Conservation (phyloP, 257 asterid genomes). For the Eucommia ulmoides region DNA sequence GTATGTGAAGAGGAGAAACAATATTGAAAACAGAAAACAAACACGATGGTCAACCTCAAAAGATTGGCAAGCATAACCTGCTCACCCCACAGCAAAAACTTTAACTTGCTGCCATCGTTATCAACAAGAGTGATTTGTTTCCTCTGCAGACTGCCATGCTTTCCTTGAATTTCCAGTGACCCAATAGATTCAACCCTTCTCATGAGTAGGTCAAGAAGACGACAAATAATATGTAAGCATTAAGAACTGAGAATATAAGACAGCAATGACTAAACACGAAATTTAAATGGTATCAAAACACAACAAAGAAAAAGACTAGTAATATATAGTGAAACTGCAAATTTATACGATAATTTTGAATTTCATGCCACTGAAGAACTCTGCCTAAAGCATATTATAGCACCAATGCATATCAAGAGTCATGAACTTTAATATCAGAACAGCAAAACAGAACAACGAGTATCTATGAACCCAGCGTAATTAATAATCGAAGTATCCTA, state of each 20-base stretch:
- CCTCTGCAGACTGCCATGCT: slow-evolving; percentile 42
- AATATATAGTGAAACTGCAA: slow-evolving; percentile 4
- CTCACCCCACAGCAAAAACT: slow-evolving; percentile 80
- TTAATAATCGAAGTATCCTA: slow-evolving; percentile 17
- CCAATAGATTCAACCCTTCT: slow-evolving; percentile 76
- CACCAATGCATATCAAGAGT: too few relatives aligned
- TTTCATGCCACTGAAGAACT: too few relatives aligned
- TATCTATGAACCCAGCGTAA: too few relatives aligned
- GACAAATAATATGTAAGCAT: background rate
- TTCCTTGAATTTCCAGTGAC: slow-evolving; percentile 55
- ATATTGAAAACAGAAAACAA: slow-evolving; percentile 1
- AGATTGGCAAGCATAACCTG: slow-evolving; percentile 66
- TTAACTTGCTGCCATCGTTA: slow-evolving; percentile 48
- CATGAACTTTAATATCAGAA: too few relatives aligned
- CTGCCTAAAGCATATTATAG: too few relatives aligned
- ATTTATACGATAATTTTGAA: too few relatives aligned
- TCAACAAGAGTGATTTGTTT: slow-evolving; percentile 73
- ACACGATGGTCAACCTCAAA: slow-evolving; percentile 42
- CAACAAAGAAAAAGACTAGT: background rate
- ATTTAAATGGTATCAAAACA: background rate
- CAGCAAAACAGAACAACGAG: too few relatives aligned
- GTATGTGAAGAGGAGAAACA: slow-evolving; percentile 1
- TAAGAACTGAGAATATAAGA: slow-evolving; percentile 1
- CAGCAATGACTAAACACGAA: background rate
- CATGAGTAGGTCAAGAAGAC: slow-evolving; percentile 10